Conservation (phyloP, 345 rosid genomes). For the Camelina hispida region DNA sequence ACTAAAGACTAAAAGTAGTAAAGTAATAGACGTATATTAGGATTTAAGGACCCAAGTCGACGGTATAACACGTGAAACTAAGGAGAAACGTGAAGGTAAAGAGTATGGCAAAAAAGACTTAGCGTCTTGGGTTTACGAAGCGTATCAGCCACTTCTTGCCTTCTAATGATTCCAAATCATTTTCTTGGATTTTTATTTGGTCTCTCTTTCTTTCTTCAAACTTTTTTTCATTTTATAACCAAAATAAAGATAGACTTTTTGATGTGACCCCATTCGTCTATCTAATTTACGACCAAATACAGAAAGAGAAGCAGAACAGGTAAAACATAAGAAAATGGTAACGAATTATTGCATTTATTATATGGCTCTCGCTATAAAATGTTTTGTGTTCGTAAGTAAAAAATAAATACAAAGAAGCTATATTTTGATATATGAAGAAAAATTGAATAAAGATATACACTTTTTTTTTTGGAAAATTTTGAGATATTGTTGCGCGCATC, state of each 20-base stretch:
- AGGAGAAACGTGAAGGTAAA: constrained; percentile 40
- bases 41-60: neutral
- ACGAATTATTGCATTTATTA: constrained; percentile 38
- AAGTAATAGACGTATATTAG: neutral
- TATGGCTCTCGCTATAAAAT: constrained; percentile 11
- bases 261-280: constrained; percentile 15
- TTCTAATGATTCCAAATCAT: constrained; percentile 44
- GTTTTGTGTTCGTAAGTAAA: constrained; percentile 31
- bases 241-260: constrained; percentile 25
- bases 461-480: constrained; percentile 19
- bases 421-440: constrained; percentile 23
- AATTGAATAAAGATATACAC: constrained; percentile 44
- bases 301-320: constrained; percentile 19
- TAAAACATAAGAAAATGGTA: neutral
- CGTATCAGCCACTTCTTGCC: constrained; percentile 41
- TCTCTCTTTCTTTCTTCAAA: constrained; percentile 15
- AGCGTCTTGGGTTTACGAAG: constrained; percentile 15
- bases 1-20: neutral
- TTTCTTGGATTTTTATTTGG: constrained; percentile 33
- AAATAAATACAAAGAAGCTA: constrained; percentile 30
- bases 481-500: constrained; percentile 24
- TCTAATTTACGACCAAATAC: constrained; percentile 12
- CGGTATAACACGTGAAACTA: constrained; percentile 24
- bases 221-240: neutral
- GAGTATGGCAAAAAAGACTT: constrained; percentile 28